Evolutionary conservation across 2,329 filamentous ascomycete species (phyloP).

Genomic region (Sclerotinia trifoliorum): DNA sequence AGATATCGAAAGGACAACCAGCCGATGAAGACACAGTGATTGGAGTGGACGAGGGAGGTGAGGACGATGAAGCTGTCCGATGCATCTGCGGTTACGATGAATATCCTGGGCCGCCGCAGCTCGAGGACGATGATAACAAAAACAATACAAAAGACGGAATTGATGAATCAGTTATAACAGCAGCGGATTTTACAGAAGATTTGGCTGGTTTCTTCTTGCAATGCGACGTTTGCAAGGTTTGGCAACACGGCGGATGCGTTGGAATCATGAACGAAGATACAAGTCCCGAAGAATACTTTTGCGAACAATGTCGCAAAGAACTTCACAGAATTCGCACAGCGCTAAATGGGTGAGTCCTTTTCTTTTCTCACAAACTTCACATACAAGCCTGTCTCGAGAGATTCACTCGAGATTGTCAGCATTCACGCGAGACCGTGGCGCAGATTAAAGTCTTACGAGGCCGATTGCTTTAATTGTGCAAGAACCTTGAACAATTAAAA

Average conservation of each 20-base stretch:
- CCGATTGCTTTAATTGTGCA: conserved; percentile 33
- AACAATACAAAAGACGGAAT: conserved; percentile 55
- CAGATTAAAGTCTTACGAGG: conserved; percentile 39
- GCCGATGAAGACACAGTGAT: conserved; percentile 45
- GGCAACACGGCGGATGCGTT: conserved; percentile 97
- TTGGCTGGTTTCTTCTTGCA: conserved; percentile 95
- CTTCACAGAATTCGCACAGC: conserved; percentile 81
- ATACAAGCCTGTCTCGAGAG: conserved; percentile 25
- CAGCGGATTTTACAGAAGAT: conserved; percentile 63
- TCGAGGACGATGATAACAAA: conserved; percentile 55
- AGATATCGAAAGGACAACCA: conserved; percentile 51
- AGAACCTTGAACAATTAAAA: conserved; percentile 19
- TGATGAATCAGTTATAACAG: conserved; percentile 56
- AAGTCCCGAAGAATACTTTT: conserved; percentile 96
- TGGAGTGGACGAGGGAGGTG: conserved; percentile 66
- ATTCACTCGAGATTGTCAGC: conserved; percentile 31
- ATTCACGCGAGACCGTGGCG: conserved; percentile 39
- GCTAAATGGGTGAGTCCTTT: conserved; percentile 72
- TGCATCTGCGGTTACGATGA: conserved; percentile 95
- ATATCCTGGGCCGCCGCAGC: conserved; percentile 76
- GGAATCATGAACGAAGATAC: conserved; percentile 93
- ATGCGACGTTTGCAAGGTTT: conserved; percentile 96
- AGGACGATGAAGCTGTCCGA: conserved; percentile 90
- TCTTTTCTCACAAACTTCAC: conserved; percentile 9
- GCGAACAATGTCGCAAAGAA: conserved; percentile 89